Conservation (phyloP, 2,329 filamentous ascomycete species). For the Colletotrichum liaoningense region DNA sequence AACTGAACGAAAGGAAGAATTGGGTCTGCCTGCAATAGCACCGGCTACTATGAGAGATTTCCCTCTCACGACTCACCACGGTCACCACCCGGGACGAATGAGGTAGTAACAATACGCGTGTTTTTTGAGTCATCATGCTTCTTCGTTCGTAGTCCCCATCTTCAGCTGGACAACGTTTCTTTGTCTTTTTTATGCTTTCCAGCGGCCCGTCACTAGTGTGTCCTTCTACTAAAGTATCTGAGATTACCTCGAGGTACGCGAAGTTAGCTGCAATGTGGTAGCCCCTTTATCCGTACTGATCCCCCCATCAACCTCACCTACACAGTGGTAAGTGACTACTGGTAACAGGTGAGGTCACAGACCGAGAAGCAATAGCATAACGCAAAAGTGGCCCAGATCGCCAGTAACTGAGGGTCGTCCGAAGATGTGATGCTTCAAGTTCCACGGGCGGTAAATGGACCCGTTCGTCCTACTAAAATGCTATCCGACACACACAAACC, state of each 20-base stretch:
- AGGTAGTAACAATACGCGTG: background rate
- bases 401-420: slow-evolving; percentile 1
- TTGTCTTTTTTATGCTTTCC: slow-evolving; percentile 10
- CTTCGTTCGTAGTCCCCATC: background rate
- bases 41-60: background rate
- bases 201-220: background rate
- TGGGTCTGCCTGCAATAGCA: slow-evolving; percentile 3
- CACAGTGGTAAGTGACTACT: background rate
- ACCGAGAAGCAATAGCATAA: background rate
- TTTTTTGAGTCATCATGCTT: slow-evolving; percentile 10
- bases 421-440: slow-evolving; percentile 22
- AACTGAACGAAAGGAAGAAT: slow-evolving; percentile 19
- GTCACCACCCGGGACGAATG: background rate
- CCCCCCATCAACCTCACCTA: background rate
- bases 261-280: slow-evolving; percentile 21
- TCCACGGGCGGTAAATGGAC: slow-evolving; percentile 16
- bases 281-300: background rate
- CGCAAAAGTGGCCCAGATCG: background rate
- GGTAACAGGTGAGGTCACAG: background rate
- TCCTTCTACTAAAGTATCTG: background rate
- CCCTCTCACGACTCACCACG: background rate
- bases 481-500: slow-evolving; percentile 1
- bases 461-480: background rate
- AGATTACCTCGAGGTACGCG: slow-evolving; percentile 25
- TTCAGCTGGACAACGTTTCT: background rate